These are phyloP conservation scores for Hypoxylon sp. DNA, from an alignment of 2,329 filamentous ascomycete species.

Conservation along the genomic window DNA sequence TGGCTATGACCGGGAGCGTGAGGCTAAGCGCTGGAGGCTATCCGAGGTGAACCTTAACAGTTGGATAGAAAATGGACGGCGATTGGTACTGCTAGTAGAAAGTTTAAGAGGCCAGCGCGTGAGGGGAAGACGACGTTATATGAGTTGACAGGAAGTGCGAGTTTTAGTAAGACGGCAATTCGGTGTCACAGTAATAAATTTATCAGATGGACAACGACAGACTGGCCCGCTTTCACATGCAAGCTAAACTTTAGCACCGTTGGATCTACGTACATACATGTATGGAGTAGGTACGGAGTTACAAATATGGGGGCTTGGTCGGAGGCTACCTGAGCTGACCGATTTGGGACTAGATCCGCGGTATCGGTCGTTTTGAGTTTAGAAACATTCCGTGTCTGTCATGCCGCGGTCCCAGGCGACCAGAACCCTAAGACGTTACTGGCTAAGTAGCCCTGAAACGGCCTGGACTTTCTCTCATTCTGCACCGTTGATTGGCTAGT, in stretches of 20 bases:
- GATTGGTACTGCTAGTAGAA: background rate
- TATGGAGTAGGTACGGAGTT: constrained; percentile 14
- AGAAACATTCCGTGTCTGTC: constrained; percentile 9
- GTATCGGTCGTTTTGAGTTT: constrained; percentile 14
- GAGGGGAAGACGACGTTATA: background rate
- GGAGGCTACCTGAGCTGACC: constrained; percentile 18
- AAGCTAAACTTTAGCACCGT: constrained; percentile 20
- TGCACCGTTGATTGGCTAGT: constrained; percentile 11
- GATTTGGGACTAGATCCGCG: constrained; percentile 21
- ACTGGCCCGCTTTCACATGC: constrained; percentile 46
- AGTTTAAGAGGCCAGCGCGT: background rate
- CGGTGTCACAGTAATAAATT: constrained; percentile 34
- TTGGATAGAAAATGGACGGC: background rate
- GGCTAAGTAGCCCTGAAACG: constrained; percentile 22
- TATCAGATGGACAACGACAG: constrained; percentile 2
- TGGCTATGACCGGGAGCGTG: constrained; percentile 7
- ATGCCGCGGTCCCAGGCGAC: constrained; percentile 12
- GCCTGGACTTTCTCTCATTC: background rate
- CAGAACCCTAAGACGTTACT: constrained; percentile 17
- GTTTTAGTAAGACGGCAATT: constrained; percentile 32
- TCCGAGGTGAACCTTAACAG: constrained; percentile 6
- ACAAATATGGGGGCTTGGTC: constrained; percentile 10
- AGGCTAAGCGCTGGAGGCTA: constrained; percentile 10
- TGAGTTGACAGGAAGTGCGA: background rate
- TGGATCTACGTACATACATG: constrained; percentile 4